Evolutionary conservation across 2,329 filamentous ascomycete genomes (phyloP), one percentile per base, ranked within the genome.

Genomic region (Nemania bipapillata): DNA sequence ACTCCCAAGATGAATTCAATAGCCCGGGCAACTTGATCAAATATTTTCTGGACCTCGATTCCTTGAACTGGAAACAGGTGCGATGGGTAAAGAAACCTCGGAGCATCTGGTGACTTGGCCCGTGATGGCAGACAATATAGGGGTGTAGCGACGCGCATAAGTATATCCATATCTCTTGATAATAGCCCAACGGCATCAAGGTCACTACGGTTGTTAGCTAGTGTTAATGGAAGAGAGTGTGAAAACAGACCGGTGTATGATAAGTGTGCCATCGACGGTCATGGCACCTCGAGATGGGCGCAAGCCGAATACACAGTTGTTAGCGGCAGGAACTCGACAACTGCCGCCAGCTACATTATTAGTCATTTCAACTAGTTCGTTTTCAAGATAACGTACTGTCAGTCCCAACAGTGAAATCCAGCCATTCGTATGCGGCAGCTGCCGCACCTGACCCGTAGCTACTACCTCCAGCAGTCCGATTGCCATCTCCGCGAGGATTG

Each of bases 401-500:
- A 2, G 47, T 50, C 12, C 22, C 50, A 32, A 61, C 4, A 15
- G 58, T 11, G n/a, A 35, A 32, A n/a, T 61, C 58, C 11, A 61
- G 45, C 61, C 61, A 64, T 3, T 35, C 8, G 40, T 64, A 64
- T 4, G 22, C 37, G 8, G 61, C 50, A 12, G 28, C 40, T 7
- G 53, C 37, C 2, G 53, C 24, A 22, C 37, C 52, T 4, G 37
- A n/a, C 17, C 61, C 61, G 20, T 28, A n/a, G 2, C 32, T 47
- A 30, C 49, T 55, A 6, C 49, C 26, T 2, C 32, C 28, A 9
- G 61, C 26, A 12, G 7, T 45, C 40, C 28, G 61, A 26, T 58
- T 50, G 12, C 52, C 53, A 52, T 64, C 61, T n/a, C 61, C 61
- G 17, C 61, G 61, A 3, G 0, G 82, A 66, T 84, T 84, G 70